These are phyloP conservation scores for Monilinia fructigena DNA, from an alignment of 2,329 filamentous ascomycete species.

Conservation along the genomic window DNA sequence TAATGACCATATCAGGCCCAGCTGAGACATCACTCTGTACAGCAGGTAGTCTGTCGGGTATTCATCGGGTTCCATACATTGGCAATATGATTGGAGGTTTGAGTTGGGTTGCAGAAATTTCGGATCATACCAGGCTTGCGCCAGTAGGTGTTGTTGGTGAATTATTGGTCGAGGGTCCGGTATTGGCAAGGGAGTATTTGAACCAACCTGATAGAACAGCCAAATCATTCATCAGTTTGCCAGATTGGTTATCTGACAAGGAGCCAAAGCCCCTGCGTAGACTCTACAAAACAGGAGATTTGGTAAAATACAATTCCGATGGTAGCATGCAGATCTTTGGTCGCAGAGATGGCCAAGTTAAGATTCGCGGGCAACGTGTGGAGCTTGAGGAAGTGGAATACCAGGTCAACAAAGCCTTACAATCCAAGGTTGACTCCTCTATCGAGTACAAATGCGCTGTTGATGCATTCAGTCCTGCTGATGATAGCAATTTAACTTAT, in stretches of 20 bases:
- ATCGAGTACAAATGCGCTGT: background rate
- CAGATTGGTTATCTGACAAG: background rate
- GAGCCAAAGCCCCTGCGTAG: background rate
- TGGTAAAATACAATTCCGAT: background rate
- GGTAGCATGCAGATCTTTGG: background rate
- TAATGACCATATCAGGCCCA: background rate
- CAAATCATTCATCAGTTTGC: background rate
- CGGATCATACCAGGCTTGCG: background rate
- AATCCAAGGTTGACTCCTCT: background rate
- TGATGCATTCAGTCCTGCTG: background rate
- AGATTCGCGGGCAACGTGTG: conserved; percentile 75
- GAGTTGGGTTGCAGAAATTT: background rate
- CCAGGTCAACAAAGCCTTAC: background rate
- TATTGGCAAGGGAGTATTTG: background rate
- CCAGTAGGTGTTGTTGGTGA: background rate
- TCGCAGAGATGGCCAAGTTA: conserved; percentile 71
- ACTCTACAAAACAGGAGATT: background rate
- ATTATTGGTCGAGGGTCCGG: background rate
- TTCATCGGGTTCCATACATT: background rate
- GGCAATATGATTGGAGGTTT: background rate
- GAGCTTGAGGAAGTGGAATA: conserved; percentile 62
- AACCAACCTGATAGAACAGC: background rate
- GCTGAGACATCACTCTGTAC: background rate
- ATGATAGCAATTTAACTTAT: background rate
- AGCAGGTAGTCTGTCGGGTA: background rate